Evolutionary conservation across 495 filamentous ascomycete genomes (phyloP).

Genomic region (Lasiosphaeria hispida): DNA sequence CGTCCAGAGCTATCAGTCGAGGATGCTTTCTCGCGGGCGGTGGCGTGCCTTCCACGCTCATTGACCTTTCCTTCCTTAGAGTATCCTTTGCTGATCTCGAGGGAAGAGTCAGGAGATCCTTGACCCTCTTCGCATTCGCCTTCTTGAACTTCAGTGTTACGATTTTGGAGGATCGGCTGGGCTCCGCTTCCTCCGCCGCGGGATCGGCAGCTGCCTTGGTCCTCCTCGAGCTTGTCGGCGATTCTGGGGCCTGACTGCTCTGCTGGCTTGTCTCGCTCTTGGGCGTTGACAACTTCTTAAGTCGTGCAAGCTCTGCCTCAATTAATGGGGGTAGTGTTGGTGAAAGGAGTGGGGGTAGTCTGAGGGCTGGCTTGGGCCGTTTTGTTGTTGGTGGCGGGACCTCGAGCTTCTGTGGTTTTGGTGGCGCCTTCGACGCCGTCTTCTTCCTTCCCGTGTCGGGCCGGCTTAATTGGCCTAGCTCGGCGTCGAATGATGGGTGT

Average conservation of each 20-base stretch:
- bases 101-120: constrained; percentile 44
- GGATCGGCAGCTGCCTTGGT: constrained; percentile 27
- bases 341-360: constrained; percentile 45
- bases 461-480: constrained; percentile 27
- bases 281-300: constrained; percentile 30
- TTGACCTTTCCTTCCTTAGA: constrained; percentile 39
- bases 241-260: constrained; percentile 34
- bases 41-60: constrained; percentile 37
- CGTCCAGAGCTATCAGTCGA: constrained; percentile 28
- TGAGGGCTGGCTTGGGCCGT: constrained; percentile 29
- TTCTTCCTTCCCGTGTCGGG: constrained; percentile 27
- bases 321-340: constrained; percentile 47
- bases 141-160: constrained; percentile 45
- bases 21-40: constrained; percentile 44
- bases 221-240: constrained; percentile 39
- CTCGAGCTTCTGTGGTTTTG: constrained; percentile 21
- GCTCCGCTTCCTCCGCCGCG: constrained; percentile 31
- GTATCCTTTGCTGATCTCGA: constrained; percentile 40
- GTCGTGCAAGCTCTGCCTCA: constrained; percentile 40
- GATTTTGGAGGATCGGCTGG: constrained; percentile 18
- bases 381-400: constrained; percentile 29
- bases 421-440: constrained; percentile 33
- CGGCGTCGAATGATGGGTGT: constrained; percentile 37
- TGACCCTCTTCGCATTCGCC: constrained; percentile 37
- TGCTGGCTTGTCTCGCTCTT: constrained; percentile 32